Evolutionary conservation across 495 filamentous ascomycete species (phyloP).

Genomic region (Aspergillus bridgeri): DNA sequence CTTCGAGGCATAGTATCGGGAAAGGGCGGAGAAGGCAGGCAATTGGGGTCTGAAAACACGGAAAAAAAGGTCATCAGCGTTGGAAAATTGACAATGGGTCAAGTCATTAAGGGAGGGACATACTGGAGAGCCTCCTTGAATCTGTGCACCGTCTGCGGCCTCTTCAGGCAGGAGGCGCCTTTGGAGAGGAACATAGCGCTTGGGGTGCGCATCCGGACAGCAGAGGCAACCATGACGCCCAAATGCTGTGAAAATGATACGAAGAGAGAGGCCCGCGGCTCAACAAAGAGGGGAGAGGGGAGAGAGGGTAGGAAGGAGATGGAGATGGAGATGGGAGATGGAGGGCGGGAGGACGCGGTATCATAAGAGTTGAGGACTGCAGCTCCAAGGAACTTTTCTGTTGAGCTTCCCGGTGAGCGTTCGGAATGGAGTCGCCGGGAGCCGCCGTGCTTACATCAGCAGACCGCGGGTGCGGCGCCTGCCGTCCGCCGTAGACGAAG

Average conservation of each 20-base stretch:
- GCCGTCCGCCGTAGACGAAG: conserved; percentile 19
- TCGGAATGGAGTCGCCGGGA: conserved; percentile 22
- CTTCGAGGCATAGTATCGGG: conserved; percentile 75
- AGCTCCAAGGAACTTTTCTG: conserved; percentile 42
- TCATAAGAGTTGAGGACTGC: conserved; percentile 19
- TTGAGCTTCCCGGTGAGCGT: conserved; percentile 44
- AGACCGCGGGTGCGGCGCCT: conserved; percentile 6
- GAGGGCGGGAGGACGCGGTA: conserved; percentile 22
- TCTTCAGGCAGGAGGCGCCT: conserved; percentile 41
- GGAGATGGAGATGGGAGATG: conserved; percentile 30
- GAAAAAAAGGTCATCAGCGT: conserved; percentile 10
- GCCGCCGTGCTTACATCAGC: conserved; percentile 28
- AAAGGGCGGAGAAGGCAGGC: conserved; percentile 58
- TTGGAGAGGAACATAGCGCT: conserved; percentile 44
- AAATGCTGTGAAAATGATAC: conserved; percentile 28
- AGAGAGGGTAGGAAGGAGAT: too few species aligned
- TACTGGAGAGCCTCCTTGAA: conserved; percentile 45
- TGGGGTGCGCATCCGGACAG: conserved; percentile 47
- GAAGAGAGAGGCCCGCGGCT: conserved; percentile 27
- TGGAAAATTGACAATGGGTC: neutral
- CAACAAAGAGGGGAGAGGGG: conserved; percentile 21
- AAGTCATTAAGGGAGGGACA: conserved; percentile 6
- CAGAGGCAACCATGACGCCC: conserved; percentile 44
- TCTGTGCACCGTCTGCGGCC: conserved; percentile 43
- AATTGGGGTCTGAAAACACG: conserved; percentile 36